Base-by-base conservation (phyloP, 2,329 filamentous ascomycete genomes). In the Harringtonia aguacate region DNA sequence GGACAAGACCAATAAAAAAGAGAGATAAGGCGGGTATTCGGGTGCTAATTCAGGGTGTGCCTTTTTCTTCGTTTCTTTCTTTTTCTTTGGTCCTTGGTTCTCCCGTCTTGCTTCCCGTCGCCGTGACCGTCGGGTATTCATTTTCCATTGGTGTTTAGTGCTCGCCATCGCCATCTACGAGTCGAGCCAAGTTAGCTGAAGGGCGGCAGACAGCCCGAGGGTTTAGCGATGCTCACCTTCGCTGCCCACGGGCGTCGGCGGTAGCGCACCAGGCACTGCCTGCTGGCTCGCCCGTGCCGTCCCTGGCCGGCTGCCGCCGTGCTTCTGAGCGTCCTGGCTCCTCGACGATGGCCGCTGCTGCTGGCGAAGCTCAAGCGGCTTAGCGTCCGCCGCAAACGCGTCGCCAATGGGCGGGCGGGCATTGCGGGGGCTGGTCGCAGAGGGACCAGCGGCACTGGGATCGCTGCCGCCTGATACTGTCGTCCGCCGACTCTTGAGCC, bases 201-300 rank as follows among this genome's bases (percentile, higher is more conserved):
- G n/a, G n/a, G n/a, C 24, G 24, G 24, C 10, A 10, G 10, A 27
- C 24, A 10, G 24, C 6, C 24, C 7, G 24, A 7, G 24, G 10
- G 10, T 7, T 27, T 7, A 27, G 10, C 24, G 10, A 27, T 24
- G 39, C 48, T 77, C 70, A 77, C 74, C 73, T 75, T 79, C 75
- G 66, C 74, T 77, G 61, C 69, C 72, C 53, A 72, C 72, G 40
- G 75, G 75, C 41, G 73, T 78, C 44, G 74, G 73, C 55, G 74
- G 75, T 69, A 78, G 73, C 53, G 72, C 72, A 48, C 73, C 75
- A 49, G 73, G 74, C 46, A 70, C 69, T 22, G 62, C 65, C 66
- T 70, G 61, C 61, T 64, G 59, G 64, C 63, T 57, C 58, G 70
- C 60, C 60, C 72, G 59, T 37, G 67, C 66, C 46, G 72, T 76